Conservation (phyloP, 2,329 filamentous ascomycete genomes). For the Colletotrichum neosansevieriae region DNA sequence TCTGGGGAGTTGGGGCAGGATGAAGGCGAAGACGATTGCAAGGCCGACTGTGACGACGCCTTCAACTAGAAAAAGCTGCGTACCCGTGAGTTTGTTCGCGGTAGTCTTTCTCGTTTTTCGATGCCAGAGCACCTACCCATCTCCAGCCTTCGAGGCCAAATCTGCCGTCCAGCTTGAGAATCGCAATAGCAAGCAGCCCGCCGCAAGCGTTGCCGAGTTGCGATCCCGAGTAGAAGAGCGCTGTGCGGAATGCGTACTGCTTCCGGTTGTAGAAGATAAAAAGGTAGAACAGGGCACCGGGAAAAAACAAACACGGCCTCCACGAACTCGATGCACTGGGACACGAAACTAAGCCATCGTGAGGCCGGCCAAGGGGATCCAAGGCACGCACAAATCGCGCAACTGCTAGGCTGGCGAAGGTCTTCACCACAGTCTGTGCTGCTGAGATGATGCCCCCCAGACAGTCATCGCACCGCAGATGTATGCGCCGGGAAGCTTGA, state of each 20-base stretch:
- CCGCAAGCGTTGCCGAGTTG: slow-evolving; percentile 7
- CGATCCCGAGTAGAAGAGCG: slow-evolving; percentile 13
- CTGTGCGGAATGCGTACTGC: slow-evolving; percentile 1
- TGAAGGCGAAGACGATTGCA: slow-evolving; percentile 24
- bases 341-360: no score
- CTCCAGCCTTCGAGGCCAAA: background rate
- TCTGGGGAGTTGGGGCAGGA: slow-evolving; percentile 33
- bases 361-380: no score
- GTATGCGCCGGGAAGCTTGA: slow-evolving; percentile 25
- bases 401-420: no score
- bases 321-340: slow-evolving; percentile 5
- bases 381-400: no score
- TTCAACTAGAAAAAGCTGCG: slow-evolving; percentile 28
- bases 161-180: slow-evolving; percentile 1
- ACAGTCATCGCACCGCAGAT: slow-evolving; percentile 42
- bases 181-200: background rate
- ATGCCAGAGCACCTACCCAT: background rate
- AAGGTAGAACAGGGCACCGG: background rate
- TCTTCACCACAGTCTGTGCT: background rate
- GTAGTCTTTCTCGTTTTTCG: background rate
- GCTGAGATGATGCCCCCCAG: slow-evolving; percentile 44
- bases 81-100: background rate
- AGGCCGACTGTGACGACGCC: slow-evolving; percentile 32
- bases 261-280: background rate
- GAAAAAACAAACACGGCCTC: slow-evolving; percentile 28